These are phyloP conservation scores for Fusarium odoratissimum DNA, from an alignment of 2,329 filamentous ascomycete genomes.

Conservation along the genomic window DNA sequence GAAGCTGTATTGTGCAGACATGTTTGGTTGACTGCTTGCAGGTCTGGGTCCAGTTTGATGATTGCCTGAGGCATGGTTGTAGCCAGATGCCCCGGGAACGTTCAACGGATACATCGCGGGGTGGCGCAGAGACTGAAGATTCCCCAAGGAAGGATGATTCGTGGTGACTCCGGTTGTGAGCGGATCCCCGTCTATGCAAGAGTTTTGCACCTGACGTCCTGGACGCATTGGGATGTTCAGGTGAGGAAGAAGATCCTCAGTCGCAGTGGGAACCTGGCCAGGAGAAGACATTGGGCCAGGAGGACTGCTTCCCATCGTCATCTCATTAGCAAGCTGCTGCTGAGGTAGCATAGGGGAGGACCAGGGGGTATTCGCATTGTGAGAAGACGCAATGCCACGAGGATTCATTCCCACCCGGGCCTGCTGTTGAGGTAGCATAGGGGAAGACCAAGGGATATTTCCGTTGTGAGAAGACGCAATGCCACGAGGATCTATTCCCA, in stretches of 20 bases:
- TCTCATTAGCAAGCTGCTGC: background rate
- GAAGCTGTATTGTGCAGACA: background rate
- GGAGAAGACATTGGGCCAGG: background rate
- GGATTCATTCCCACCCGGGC: too few species aligned
- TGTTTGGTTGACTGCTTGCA: too few species aligned
- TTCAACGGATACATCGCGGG: background rate
- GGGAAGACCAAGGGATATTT: background rate
- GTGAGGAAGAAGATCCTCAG: background rate
- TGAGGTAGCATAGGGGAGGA: background rate
- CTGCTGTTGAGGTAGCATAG: background rate
- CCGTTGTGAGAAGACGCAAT: background rate
- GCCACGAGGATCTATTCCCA: background rate
- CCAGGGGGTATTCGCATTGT: too few species aligned
- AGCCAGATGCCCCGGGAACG: too few species aligned
- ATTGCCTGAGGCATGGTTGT: too few species aligned
- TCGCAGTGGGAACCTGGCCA: background rate
- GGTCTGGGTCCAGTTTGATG: too few species aligned
- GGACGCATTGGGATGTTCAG: background rate
- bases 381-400: too few species aligned
- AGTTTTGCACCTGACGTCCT: too few species aligned
- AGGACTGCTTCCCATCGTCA: background rate
- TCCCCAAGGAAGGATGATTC: background rate
- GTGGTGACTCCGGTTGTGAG: background rate
- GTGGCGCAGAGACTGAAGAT: background rate
- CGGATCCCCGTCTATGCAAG: too few species aligned